A percentile compares a stretch with the other conserved stretches of the same genome.
phyloP scores from a whole-genome alignment of 1,284 basidiomycete species.

The Gomphus sp. region DNA sequence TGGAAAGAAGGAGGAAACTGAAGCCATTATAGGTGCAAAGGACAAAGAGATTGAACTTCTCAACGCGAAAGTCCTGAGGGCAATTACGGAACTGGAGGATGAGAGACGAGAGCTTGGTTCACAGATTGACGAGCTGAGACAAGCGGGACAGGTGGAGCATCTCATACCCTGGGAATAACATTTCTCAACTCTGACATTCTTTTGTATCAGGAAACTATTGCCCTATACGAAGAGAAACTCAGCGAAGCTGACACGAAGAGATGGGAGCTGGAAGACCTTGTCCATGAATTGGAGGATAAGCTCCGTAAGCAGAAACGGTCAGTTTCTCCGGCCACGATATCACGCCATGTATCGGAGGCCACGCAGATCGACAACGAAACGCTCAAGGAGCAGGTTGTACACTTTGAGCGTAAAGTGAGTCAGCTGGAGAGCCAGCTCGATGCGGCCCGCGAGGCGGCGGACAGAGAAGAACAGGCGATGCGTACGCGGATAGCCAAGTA shows the following conservation, averaged over 20 bases:
- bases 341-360: constrained; percentile 43
- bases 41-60: constrained; percentile 47
- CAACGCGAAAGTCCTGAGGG: constrained; percentile 38
- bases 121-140: constrained; percentile 74
- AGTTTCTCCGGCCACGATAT: constrained; percentile 27
- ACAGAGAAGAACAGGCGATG: constrained; percentile 63
- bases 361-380: constrained; percentile 92
- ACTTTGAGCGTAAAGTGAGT: constrained; percentile 72
- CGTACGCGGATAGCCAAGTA: constrained; percentile 60
- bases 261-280: constrained; percentile 69
- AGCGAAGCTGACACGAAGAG: constrained; percentile 59
- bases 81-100: constrained; percentile 45
- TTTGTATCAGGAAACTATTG: constrained; percentile 71
- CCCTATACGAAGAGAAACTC: constrained; percentile 84
- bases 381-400: constrained; percentile 77
- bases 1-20: constrained; percentile 40
- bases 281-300: constrained; percentile 57
- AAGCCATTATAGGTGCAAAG: constrained; percentile 41
- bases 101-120: constrained; percentile 55
- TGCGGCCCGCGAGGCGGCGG: constrained; percentile 61
- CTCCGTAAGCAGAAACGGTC: constrained; percentile 29
- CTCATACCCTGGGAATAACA: constrained; percentile 12
- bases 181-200: constrained; percentile 10
- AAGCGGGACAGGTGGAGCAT: constrained; percentile 68
- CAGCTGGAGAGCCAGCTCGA: constrained; percentile 81